phyloP scores from a whole-genome alignment of 768 basidiomycete genomes.

The Agrocybe praecox region DNA sequence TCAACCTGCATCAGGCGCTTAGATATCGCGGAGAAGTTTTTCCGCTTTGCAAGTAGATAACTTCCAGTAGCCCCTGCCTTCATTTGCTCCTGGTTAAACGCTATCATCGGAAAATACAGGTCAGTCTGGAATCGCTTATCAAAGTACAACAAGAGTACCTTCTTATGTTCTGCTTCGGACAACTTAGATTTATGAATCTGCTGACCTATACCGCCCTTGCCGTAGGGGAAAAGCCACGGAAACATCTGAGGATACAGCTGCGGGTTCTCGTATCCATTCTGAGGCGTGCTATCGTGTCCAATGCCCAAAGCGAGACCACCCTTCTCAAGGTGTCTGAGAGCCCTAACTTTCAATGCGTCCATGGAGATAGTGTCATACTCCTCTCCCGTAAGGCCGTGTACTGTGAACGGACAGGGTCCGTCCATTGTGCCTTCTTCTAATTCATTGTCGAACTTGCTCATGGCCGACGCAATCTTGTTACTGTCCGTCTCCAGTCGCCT shows the following conservation, averaged over 20 bases:
- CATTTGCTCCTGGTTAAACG: slow-evolving; percentile 43
- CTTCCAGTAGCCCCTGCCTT: slow-evolving; percentile 23
- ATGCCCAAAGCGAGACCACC: slow-evolving; percentile 28
- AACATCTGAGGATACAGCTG: slow-evolving; percentile 37
- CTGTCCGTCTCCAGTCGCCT: background rate
- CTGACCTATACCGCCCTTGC: slow-evolving; percentile 35
- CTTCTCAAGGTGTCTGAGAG: slow-evolving; percentile 27
- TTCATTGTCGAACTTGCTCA: slow-evolving; percentile 26
- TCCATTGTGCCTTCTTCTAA: slow-evolving; percentile 28
- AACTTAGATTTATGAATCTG: slow-evolving; percentile 5
- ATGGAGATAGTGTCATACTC: slow-evolving; percentile 20
- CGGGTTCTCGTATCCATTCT: slow-evolving; percentile 35
- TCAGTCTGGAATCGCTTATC: slow-evolving; percentile 35
- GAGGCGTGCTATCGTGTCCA: slow-evolving; percentile 24
- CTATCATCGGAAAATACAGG: slow-evolving; percentile 36
- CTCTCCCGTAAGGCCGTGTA: slow-evolving; percentile 36
- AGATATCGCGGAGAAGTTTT: slow-evolving; percentile 25
- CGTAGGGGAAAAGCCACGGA: slow-evolving; percentile 45
- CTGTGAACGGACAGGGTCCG: slow-evolving; percentile 38
- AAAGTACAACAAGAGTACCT: slow-evolving; percentile 34
- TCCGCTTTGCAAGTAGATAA: slow-evolving; percentile 25
- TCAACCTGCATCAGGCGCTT: slow-evolving; percentile 24
- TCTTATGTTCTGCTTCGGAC: slow-evolving; percentile 25
- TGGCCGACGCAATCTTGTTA: slow-evolving; percentile 24
- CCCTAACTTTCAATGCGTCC: slow-evolving; percentile 19